A percentile compares a stretch with the other conserved stretches of the same genome.
Evolutionary conservation across 176 grass and related monocot genomes (phyloP).

Genomic region (Paspalum notatum): DNA sequence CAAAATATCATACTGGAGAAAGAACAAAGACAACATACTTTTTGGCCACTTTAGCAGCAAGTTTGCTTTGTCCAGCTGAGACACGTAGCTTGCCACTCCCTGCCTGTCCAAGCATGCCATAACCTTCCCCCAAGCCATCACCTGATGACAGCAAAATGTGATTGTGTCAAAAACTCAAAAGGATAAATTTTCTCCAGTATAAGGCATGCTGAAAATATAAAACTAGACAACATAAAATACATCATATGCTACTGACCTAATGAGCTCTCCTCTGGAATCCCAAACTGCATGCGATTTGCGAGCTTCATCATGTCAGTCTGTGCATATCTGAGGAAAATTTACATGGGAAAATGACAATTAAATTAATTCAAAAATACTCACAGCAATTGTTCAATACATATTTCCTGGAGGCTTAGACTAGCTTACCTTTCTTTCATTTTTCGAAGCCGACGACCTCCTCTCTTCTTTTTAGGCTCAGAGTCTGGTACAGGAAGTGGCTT

Average conservation of each 20-base stretch:
- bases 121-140: constrained; percentile 80
- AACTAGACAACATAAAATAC: neutral
- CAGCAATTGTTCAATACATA: neutral
- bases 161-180: constrained; percentile 8
- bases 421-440: constrained; percentile 90
- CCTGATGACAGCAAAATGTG: constrained; percentile 34
- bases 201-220: neutral
- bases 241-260: constrained; percentile 56
- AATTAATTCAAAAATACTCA: neutral
- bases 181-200: neutral
- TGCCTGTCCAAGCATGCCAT: constrained; percentile 87
- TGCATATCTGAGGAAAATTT: constrained; percentile 65
- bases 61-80: constrained; percentile 63
- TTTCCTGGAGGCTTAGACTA: neutral
- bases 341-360: neutral
- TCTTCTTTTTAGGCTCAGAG: constrained; percentile 72
- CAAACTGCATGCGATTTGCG: constrained; percentile 77
- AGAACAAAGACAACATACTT: constrained; percentile 33
- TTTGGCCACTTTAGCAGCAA: constrained; percentile 63
- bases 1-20: constrained; percentile 23
- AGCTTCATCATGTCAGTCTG: constrained; percentile 83
- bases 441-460: constrained; percentile 57
- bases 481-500: constrained; percentile 86
- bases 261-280: constrained; percentile 77
- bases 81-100: constrained; percentile 78